Evolutionary conservation across 495 filamentous ascomycete species (phyloP).

Genomic region (Aspergillus heteromorphus): DNA sequence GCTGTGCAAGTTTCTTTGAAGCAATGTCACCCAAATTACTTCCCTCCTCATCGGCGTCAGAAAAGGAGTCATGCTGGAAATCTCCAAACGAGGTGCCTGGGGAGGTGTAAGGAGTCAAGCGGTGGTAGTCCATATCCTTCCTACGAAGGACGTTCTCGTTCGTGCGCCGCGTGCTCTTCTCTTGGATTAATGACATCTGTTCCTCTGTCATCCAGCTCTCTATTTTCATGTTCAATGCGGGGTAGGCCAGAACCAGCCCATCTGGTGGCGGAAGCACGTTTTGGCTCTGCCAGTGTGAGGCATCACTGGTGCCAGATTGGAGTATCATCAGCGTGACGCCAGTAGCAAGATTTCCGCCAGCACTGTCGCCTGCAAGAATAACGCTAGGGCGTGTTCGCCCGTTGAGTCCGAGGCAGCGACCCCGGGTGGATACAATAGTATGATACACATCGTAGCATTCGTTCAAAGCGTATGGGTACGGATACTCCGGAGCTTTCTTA

Average conservation of each 20-base stretch:
- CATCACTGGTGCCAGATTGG: slow-evolving; percentile 57
- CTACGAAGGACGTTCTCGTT: slow-evolving; percentile 70
- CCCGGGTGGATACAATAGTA: slow-evolving; percentile 66
- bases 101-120: slow-evolving; percentile 55
- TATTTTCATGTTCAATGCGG: slow-evolving; percentile 88
- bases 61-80: slow-evolving; percentile 17
- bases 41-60: slow-evolving; percentile 36
- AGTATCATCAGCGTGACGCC: slow-evolving; percentile 82
- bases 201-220: slow-evolving; percentile 99
- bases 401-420: slow-evolving; percentile 78
- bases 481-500: slow-evolving; percentile 88
- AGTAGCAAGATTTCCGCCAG: slow-evolving; percentile 84
- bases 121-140: slow-evolving; percentile 68
- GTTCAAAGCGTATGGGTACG: slow-evolving; percentile 92
- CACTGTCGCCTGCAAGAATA: slow-evolving; percentile 84
- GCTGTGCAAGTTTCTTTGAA: slow-evolving; percentile 23
- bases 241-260: slow-evolving; percentile 83
- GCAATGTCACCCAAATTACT: slow-evolving; percentile 23
- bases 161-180: slow-evolving; percentile 67
- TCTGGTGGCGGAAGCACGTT: slow-evolving; percentile 66
- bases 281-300: slow-evolving; percentile 53
- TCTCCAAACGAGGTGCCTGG: slow-evolving; percentile 60
- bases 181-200: slow-evolving; percentile 89
- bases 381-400: slow-evolving; percentile 66
- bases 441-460: slow-evolving; percentile 95